A percentile compares a stretch with the other conserved stretches of the same genome.
phyloP scores from a whole-genome alignment of 148 eudicot genomes.

The Pharnaceum exiguum region DNA sequence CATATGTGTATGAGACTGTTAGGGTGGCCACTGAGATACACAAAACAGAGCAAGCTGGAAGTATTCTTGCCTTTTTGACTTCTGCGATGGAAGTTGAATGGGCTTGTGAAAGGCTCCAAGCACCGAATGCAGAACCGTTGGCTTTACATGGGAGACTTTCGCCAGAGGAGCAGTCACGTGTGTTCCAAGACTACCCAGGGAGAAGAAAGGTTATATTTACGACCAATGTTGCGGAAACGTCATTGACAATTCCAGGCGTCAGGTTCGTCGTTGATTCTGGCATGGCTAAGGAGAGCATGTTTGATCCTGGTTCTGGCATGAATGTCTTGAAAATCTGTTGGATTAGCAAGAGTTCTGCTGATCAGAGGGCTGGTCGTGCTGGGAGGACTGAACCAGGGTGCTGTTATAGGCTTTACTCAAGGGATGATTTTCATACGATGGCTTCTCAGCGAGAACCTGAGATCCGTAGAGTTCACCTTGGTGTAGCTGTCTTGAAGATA shows the following conservation, averaged over 20 bases:
- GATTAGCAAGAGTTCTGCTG: slow-evolving; percentile 91
- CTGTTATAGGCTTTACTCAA: slow-evolving; percentile 78
- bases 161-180: slow-evolving; percentile 59
- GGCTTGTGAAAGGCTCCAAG: slow-evolving; percentile 72
- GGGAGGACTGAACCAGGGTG: slow-evolving; percentile 93
- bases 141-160: slow-evolving; percentile 91
- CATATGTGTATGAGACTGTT: slow-evolving; percentile 55
- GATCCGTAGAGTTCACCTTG: slow-evolving; percentile 87
- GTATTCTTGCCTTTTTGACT: slow-evolving; percentile 86
- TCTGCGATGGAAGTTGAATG: slow-evolving; percentile 91
- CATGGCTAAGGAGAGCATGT: slow-evolving; percentile 79
- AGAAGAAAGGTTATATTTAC: slow-evolving; percentile 85
- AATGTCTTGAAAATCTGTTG: slow-evolving; percentile 69
- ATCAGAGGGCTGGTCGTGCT: slow-evolving; percentile 94
- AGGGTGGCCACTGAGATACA: slow-evolving; percentile 66
- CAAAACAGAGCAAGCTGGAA: slow-evolving; percentile 61
- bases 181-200: slow-evolving; percentile 56
- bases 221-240: slow-evolving; percentile 96
- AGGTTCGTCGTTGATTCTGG: slow-evolving; percentile 93
- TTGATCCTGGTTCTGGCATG: slow-evolving; percentile 88
- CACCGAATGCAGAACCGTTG: slow-evolving; percentile 38
- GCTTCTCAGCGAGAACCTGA: slow-evolving; percentile 78
- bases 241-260: slow-evolving; percentile 91
- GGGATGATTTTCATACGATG: slow-evolving; percentile 53
- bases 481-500: slow-evolving; percentile 82